Evolutionary conservation across 805 yeast genomes (phyloP).

Genomic region (Starmerella apis): DNA sequence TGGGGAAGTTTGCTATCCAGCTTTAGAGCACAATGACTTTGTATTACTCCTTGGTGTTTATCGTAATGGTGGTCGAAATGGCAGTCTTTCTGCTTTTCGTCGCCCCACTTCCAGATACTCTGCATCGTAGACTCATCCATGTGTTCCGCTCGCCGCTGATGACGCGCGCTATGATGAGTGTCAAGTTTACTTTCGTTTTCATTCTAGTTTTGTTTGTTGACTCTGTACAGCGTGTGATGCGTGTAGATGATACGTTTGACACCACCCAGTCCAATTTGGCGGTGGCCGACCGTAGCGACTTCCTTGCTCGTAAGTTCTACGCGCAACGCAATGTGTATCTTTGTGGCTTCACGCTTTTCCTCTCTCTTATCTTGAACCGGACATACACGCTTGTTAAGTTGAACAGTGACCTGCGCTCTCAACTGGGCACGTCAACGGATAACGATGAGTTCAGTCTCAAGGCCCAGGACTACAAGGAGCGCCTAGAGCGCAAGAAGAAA

Average conservation of each 20-base stretch:
- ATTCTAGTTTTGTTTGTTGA: conserved; percentile 76
- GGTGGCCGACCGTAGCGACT: conserved; percentile 59
- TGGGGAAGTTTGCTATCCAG: not conserved
- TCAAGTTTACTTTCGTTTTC: conserved; percentile 75
- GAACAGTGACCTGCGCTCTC: conserved; percentile 32
- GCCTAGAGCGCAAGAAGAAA: conserved; percentile 49
- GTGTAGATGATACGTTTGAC: conserved; percentile 51
- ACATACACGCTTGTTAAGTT: conserved; percentile 74
- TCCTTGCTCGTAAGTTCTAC: conserved; percentile 83
- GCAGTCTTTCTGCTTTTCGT: conserved; percentile 67
- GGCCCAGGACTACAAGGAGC: conserved; percentile 40
- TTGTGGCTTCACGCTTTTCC: conserved; percentile 87
- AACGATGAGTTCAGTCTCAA: conserved; percentile 44
- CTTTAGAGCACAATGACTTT: conserved; percentile 32
- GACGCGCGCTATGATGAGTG: conserved; percentile 60
- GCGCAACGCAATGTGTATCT: conserved; percentile 94
- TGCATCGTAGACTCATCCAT: conserved; percentile 57
- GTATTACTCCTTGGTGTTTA: conserved; percentile 47
- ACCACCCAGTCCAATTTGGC: conserved; percentile 30
- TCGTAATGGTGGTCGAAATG: conserved; percentile 70
- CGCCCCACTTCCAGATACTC: conserved; percentile 68
- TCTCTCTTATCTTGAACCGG: conserved; percentile 74
- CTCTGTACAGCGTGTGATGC: conserved; percentile 70
- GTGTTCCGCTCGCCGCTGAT: conserved; percentile 54
- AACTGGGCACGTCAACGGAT: conserved; percentile 29